Base-by-base conservation (phyloP, 495 filamentous ascomycete genomes). In the Xylaria castorea region DNA sequence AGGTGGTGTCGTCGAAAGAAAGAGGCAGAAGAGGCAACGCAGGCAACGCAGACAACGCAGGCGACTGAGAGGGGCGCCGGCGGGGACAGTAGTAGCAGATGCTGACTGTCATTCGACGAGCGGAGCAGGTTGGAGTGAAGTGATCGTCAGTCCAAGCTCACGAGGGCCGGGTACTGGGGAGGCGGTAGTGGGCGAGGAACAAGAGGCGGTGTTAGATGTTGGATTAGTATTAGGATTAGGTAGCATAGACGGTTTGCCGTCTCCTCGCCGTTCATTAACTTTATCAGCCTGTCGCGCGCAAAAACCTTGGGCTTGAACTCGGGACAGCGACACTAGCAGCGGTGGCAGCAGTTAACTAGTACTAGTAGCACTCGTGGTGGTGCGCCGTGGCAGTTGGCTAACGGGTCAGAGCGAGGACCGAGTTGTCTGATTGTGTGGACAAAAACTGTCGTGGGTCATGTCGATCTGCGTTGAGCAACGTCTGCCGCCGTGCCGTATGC, bases 121-220 rank as follows among this genome's bases (percentile, higher is more conserved):
- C 2, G 50, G 71, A 42, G 67, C 30, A 70, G 46, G 42, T 74
- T 73, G 68, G 70, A 53, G 73, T 79, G 73, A 79, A 79, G 77
- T 79, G 77, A 79, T 79, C 77, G 77, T 75, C 77, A 77, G 71
- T 77, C 72, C 66, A 77, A 75, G 75, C 57, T 70, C 70, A 72
- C 48, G 63, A 65, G 63, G 44, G 65, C 38, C 25, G 30, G 60
- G 50, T 38, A 16, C 58, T 27, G 57, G 32, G 30, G 55, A 32
- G 40, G 68, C 55, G 69, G 75, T 69, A 79, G 73, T 73, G 57
- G 68, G 70, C 0, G 36, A 22, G 1, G 53, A 55, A 65, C 61
- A 71, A 65, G 69, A 71, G 60, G 69, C 69, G 69, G 69, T 71
- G 69, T 71, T 71, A 48, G 69, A 65, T 32, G 2, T 51, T 22